Base-by-base conservation (phyloP, 495 filamentous ascomycete genomes). In the Penicillium tannophilum region DNA sequence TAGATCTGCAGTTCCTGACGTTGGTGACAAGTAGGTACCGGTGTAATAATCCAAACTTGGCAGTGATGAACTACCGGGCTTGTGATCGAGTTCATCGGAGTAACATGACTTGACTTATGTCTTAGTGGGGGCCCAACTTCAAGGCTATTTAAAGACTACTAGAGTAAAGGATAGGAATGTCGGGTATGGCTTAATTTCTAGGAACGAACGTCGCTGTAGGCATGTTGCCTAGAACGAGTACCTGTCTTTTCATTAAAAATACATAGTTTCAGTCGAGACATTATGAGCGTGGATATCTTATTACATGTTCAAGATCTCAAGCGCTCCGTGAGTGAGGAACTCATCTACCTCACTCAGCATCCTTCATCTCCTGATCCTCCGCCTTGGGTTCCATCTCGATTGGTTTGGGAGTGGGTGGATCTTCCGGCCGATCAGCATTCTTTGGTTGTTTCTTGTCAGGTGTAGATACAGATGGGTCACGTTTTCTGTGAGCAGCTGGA, bases 401-500 rank as follows among this genome's bases (percentile, higher is more conserved):
- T 36, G 10, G 10, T 14, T 36, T 14, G 12, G 33, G 10, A 36
- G 9, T 36, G 4, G 78, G 77, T 75, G 79, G 69, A 75, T 63
- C 63, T 42, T 70, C 68, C 28, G 67, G 79, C 80, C 77, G 77
- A 86, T 89, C 87, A 89, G 86, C 82, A 64, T 70, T 71, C 62
- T 74, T 80, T 65, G 71, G 82, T 65, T 78, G 73, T 56, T 81
- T 81, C 23, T 79, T 74, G 71, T 65, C 74, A 60, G 76, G 71
- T 64, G 74, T 76, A 72, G 83, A 82, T 66, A 77, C 75, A 59
- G 80, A 79, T 62, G 79, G 79, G 59, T 79, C 79, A 63, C 77
- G 79, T 63, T 76, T 68, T 63, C 74, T 75, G 49, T 75, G 76
- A n/a, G 63, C 70, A 16, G 67, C 67, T n/a, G 83, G 80, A 52